These are phyloP conservation scores for Macrolepiota fuliginosa DNA, from an alignment of 768 basidiomycete species.

Conservation along the genomic window DNA sequence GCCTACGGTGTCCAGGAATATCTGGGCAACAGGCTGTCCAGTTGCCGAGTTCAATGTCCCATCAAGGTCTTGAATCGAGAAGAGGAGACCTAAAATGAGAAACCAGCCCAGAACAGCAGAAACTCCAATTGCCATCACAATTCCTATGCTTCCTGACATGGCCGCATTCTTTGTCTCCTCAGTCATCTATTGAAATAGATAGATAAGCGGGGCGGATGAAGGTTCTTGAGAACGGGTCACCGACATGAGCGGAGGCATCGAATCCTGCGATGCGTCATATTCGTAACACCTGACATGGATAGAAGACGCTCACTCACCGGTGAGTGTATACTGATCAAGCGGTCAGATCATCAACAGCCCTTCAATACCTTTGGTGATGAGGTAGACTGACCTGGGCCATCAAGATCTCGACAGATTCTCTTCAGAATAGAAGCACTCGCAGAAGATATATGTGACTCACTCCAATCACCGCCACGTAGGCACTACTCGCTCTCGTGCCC, in stretches of 20 bases:
- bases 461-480: conserved; percentile 70
- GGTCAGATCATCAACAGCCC: background rate
- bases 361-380: background rate
- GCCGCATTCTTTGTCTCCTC: conserved; percentile 75
- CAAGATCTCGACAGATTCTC: conserved; percentile 39
- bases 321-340: conserved; percentile 54
- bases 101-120: conserved; percentile 76
- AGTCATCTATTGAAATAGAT: conserved; percentile 48
- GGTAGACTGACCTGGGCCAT: conserved; percentile 53
- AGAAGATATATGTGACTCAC: conserved; percentile 23
- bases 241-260: conserved; percentile 70
- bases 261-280: conserved; percentile 44
- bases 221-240: conserved; percentile 17
- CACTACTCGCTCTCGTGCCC: conserved; percentile 63
- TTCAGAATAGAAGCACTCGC: background rate
- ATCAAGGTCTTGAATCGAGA: conserved; percentile 73
- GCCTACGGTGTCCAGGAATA: conserved; percentile 75
- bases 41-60: conserved; percentile 48
- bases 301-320: conserved; percentile 38
- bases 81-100: conserved; percentile 67
- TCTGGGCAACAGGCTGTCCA: conserved; percentile 75
- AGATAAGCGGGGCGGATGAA: background rate
- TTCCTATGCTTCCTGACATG: conserved; percentile 66
- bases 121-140: conserved; percentile 69
- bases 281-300: background rate